These are phyloP conservation scores for Neobulgaria alba DNA, from an alignment of 2,329 filamentous ascomycete species.

Conservation along the genomic window DNA sequence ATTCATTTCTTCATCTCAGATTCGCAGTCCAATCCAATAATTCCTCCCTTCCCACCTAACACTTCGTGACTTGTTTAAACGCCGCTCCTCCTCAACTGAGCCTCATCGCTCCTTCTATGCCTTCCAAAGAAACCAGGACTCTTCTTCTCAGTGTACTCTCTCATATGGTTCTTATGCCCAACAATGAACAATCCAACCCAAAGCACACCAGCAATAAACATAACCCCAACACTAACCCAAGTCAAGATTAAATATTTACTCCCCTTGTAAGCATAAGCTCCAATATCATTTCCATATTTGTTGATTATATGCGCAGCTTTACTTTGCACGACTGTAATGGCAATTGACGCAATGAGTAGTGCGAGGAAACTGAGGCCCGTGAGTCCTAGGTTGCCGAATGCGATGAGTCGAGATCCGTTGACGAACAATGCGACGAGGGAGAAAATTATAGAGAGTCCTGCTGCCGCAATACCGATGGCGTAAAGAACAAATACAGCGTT, in stretches of 20 bases:
- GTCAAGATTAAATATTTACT: constrained; percentile 48
- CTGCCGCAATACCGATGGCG: constrained; percentile 45
- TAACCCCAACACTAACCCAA: constrained; percentile 44
- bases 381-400: constrained; percentile 41
- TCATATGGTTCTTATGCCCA: constrained; percentile 15
- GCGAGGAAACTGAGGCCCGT: constrained; percentile 40
- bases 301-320: constrained; percentile 43
- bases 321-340: constrained; percentile 54
- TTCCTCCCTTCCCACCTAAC: background rate
- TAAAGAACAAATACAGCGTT: constrained; percentile 50
- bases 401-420: constrained; percentile 34
- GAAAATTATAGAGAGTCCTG: constrained; percentile 40
- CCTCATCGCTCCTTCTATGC: constrained; percentile 17
- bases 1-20: background rate
- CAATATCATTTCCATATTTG: constrained; percentile 26
- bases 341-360: constrained; percentile 65
- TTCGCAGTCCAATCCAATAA: background rate
- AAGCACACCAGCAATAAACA: constrained; percentile 29
- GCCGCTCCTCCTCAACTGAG: constrained; percentile 14
- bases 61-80: no score
- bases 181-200: constrained; percentile 26
- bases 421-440: constrained; percentile 37
- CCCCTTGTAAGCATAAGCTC: constrained; percentile 34
- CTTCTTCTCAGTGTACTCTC: constrained; percentile 23
- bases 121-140: constrained; percentile 3